Conservation (phyloP, 2,329 filamentous ascomycete species). For the Mariannaea sp. region DNA sequence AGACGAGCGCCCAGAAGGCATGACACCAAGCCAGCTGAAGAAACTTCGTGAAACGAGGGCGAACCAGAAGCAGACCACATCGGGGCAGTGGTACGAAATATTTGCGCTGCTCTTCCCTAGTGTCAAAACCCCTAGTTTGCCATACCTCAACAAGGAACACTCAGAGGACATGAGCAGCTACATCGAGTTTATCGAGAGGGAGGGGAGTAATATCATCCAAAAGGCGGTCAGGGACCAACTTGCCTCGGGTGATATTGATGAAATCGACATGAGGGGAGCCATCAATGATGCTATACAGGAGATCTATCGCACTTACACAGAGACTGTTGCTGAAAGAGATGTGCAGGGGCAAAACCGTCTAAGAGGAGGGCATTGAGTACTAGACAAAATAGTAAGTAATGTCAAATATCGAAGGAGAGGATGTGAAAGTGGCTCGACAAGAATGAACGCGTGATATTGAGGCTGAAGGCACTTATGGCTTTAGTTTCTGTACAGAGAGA, state of each 20-base stretch:
- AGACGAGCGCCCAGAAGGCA: slow-evolving; percentile 9
- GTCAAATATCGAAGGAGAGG: too few species aligned
- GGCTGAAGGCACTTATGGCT: too few species aligned
- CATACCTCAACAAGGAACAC: slow-evolving; percentile 10
- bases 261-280: neutral
- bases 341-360: too few species aligned
- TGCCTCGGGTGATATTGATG: neutral
- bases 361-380: too few species aligned
- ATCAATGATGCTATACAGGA: neutral
- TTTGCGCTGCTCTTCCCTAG: slow-evolving; percentile 4
- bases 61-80: slow-evolving; percentile 1
- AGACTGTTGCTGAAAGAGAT: too few species aligned
- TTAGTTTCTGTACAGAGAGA: too few species aligned
- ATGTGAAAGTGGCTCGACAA: too few species aligned
- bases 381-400: too few species aligned
- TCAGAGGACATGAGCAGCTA: slow-evolving; percentile 12
- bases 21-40: slow-evolving; percentile 8
- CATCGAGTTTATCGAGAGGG: slow-evolving; percentile 11
- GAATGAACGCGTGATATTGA: too few species aligned
- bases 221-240: neutral
- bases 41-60: slow-evolving; percentile 4
- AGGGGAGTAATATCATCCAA: slow-evolving; percentile 10
- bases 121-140: slow-evolving; percentile 1
- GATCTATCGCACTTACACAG: neutral
- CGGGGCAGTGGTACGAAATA: slow-evolving; percentile 15